Percentiles rank a stretch among this genome's conserved stretches.
phyloP scores from a whole-genome alignment of 495 filamentous ascomycete species.

The Aspergillus taichungensis region DNA sequence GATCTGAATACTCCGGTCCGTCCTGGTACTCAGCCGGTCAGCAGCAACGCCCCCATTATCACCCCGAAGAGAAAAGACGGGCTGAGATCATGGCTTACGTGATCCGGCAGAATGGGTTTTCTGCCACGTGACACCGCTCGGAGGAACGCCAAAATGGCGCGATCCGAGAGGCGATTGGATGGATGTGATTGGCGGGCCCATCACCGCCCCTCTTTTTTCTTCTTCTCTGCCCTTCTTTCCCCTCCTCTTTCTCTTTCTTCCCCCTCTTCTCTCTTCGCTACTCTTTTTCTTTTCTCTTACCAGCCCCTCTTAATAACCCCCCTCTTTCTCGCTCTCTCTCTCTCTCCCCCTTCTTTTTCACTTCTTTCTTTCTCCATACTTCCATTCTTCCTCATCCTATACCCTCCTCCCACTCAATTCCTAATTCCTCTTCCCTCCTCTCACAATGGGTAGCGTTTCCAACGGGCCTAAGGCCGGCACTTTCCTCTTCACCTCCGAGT shows the following conservation, averaged over 20 bases:
- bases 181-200: slow-evolving; percentile 4
- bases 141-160: slow-evolving; percentile 15
- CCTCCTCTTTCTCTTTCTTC: background rate
- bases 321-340: slow-evolving; percentile 10
- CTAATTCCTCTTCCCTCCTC: background rate
- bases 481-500: slow-evolving; percentile 99
- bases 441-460: slow-evolving; percentile 52
- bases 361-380: slow-evolving; percentile 12
- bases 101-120: background rate
- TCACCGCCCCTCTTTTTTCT: slow-evolving; percentile 11
- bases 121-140: slow-evolving; percentile 5
- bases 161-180: slow-evolving; percentile 22
- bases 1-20: too few relatives aligned
- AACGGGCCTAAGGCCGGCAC: slow-evolving; percentile 57
- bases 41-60: too few relatives aligned
- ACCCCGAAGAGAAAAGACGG: background rate
- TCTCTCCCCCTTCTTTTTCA: slow-evolving; percentile 12
- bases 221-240: slow-evolving; percentile 4
- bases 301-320: slow-evolving; percentile 10
- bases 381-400: slow-evolving; percentile 9
- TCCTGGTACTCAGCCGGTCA: too few relatives aligned
- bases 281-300: slow-evolving; percentile 12
- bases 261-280: slow-evolving; percentile 4
- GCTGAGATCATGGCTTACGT: background rate
- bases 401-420: slow-evolving; percentile 8